These are phyloP conservation scores for Rhododendron vialii DNA, from an alignment of 148 eudicot genomes.

Conservation along the genomic window DNA sequence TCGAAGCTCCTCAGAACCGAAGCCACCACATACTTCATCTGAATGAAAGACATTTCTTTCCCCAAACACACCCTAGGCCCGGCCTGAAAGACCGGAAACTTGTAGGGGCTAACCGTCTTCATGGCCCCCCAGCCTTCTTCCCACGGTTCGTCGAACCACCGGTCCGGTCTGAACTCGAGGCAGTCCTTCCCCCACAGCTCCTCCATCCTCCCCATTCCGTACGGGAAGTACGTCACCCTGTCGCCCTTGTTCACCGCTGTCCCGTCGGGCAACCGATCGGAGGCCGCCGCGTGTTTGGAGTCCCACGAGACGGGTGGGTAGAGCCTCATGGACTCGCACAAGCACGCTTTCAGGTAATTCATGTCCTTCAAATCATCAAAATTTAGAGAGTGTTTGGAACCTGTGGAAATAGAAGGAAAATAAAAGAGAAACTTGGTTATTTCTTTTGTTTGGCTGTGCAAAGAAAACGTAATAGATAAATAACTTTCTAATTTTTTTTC, in stretches of 20 bases:
- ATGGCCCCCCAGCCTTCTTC: neutral
- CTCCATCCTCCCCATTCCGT: slow-evolving; percentile 94
- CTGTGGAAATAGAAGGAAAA: neutral
- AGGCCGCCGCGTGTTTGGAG: slow-evolving; percentile 65
- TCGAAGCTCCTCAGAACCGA: slow-evolving; percentile 60
- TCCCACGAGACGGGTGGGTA: slow-evolving; percentile 96
- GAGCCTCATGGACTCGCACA: slow-evolving; percentile 76
- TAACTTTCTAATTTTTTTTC: no score
- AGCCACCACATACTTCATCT: slow-evolving; percentile 85
- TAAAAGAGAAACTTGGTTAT: neutral
- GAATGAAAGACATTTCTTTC: slow-evolving; percentile 83
- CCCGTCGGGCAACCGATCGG: slow-evolving; percentile 80
- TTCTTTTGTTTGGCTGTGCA: neutral
- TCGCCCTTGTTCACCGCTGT: slow-evolving; percentile 49
- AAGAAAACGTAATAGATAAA: neutral
- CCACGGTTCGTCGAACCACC: slow-evolving; percentile 47
- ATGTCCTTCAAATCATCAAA: slow-evolving; percentile 50
- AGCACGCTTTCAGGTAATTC: slow-evolving; percentile 55
- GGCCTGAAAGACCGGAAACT: slow-evolving; percentile 82
- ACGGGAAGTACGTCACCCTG: slow-evolving; percentile 76
- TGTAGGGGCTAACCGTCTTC: slow-evolving; percentile 54
- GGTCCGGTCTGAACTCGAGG: slow-evolving; percentile 56
- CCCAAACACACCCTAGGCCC: slow-evolving; percentile 92
- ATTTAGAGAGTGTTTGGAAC: neutral
- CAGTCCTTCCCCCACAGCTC: slow-evolving; percentile 67